Base-by-base conservation (phyloP, 768 basidiomycete species). In the Xanthoconium stramineum region DNA sequence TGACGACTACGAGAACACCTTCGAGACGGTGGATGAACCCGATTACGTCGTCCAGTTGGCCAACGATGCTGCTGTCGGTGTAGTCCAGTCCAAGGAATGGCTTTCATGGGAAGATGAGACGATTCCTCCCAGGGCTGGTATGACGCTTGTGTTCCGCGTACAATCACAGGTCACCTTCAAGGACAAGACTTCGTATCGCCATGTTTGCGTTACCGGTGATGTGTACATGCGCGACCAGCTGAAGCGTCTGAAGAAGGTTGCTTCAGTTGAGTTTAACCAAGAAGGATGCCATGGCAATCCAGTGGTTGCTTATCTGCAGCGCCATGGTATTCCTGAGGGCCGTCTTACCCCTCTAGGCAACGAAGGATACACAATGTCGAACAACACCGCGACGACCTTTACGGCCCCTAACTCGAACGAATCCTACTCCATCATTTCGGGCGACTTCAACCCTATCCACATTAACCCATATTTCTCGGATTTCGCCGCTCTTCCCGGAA, bases 391-490 rank as follows among this genome's bases (percentile, higher is more conserved):
- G 17, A 85, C 87, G 11, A 72, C 78, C 8, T 96, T 94, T 79
- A 84, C 77, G 45, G 82, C 96, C 5, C 96, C 96, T 28, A 76
- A 90, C 44, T 92, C 91, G 46, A 99, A 99, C 68, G 91, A 96
- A 73, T 89, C 94, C 3, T 99, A 98, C 75, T 98, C 95, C 5
- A 85, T 86, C 72, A 83, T 95, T 47, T 99, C 97, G 0, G 95
- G 96, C 44, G 96, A 99, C 74, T 98, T 93, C 80, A 98, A 99
- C 72, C 97, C 97, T 30, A 99, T 99, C 63, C 97, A 99, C 71
- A 79, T 97, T 72, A 98, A 99, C 74, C 96, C 97, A 0, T 98
- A 98, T 80, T 98, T 99, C 78, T 85, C 97, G 24, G 88, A 94
- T 69, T 92, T 89, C 59, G 95, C 96, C 3, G 83, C 86, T 6